Evolutionary conservation across 2,329 filamentous ascomycete species (phyloP).

Genomic region (Pseudocercospora fijiensis): DNA sequence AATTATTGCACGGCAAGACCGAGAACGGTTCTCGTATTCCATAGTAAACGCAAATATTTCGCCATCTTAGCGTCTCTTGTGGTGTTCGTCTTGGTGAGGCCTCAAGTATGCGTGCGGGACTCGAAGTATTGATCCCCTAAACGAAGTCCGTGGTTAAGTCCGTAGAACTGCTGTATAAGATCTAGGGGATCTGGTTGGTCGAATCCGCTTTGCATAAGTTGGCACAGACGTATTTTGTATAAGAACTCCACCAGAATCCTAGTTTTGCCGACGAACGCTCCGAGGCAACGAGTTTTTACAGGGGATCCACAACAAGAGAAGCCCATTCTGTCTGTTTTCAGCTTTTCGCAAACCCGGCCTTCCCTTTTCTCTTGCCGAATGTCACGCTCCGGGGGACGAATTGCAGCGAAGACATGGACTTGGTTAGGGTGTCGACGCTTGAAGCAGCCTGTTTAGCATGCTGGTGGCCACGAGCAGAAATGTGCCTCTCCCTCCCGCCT

Average conservation of each 20-base stretch:
- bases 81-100: no score
- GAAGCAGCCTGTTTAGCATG: constrained; percentile 5
- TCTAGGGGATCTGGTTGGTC: no score
- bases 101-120: background rate
- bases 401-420: constrained; percentile 29
- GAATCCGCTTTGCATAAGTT: no score
- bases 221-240: no score
- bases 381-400: constrained; percentile 28
- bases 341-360: constrained; percentile 29
- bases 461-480: background rate
- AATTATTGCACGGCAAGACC: constrained; percentile 2
- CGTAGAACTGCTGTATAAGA: no score
- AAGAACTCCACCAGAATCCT: no score
- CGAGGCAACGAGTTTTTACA: no score
- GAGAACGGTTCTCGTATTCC: background rate
- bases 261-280: no score
- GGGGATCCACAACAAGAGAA: no score
- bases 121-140: background rate
- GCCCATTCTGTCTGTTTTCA: no score
- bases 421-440: constrained; percentile 21
- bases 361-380: constrained; percentile 29
- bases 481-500: background rate
- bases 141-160: no score
- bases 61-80: background rate
- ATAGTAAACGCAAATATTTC: background rate